Conservation (phyloP, 2,329 filamentous ascomycete genomes). For the Neonectria sp. region DNA sequence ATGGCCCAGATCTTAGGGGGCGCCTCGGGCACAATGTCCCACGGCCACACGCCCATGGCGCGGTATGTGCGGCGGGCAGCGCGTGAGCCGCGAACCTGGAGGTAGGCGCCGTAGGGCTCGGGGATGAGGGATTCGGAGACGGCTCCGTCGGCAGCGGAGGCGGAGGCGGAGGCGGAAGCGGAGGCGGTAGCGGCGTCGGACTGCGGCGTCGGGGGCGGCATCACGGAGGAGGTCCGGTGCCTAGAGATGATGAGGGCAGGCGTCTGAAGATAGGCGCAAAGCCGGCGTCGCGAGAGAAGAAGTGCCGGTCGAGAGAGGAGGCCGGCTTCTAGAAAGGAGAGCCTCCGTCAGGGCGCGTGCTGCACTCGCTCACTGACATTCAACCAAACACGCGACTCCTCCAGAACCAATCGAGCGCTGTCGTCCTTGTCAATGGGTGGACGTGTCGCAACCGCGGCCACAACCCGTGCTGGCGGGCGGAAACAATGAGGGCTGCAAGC, state of each 20-base stretch:
- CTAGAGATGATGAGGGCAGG: background rate
- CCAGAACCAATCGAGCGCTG: background rate
- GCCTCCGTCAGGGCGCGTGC: background rate
- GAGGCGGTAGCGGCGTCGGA: constrained; percentile 35
- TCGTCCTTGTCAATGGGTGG: background rate
- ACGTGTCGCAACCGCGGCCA: constrained; percentile 22
- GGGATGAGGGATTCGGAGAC: constrained; percentile 44
- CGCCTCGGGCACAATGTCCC: constrained; percentile 49
- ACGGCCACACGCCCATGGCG: constrained; percentile 48
- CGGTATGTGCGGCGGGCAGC: constrained; percentile 46
- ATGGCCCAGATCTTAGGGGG: constrained; percentile 51
- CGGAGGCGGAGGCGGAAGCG: constrained; percentile 42
- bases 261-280: background rate
- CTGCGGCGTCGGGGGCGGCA: constrained; percentile 22
- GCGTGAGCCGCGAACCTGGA: constrained; percentile 46
- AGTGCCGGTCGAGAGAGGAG: background rate
- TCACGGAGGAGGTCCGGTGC: background rate
- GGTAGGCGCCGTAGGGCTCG: constrained; percentile 44
- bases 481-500: constrained; percentile 34
- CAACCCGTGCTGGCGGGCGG: constrained; percentile 29
- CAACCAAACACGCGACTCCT: background rate
- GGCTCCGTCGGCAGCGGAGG: constrained; percentile 40
- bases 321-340: background rate
- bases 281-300: background rate
- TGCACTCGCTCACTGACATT: background rate